phyloP scores from a whole-genome alignment of 345 rosid species.

The Pistacia integerrima region DNA sequence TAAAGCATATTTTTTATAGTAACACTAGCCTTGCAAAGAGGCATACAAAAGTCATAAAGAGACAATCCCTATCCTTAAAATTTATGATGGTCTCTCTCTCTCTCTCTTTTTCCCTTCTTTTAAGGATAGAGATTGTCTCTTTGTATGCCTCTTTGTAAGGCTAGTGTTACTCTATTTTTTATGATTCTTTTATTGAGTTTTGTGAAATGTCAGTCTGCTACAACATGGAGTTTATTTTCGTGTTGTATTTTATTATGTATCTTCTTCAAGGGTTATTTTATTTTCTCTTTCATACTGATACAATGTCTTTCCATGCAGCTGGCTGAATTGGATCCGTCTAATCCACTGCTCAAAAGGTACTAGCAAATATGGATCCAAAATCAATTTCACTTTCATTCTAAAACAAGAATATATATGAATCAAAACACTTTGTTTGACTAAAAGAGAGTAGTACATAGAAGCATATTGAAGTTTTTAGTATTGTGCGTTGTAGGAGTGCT shows the following conservation, averaged over 20 bases:
- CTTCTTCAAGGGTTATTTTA: too few species aligned
- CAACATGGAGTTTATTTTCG: not conserved
- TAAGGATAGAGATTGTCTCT: too few species aligned
- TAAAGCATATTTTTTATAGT: not conserved
- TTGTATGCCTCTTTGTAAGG: too few species aligned
- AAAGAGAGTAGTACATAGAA: not conserved
- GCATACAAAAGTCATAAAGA: too few species aligned
- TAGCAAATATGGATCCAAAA: too few species aligned
- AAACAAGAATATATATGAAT: not conserved
- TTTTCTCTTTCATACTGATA: slow-evolving; percentile 12
- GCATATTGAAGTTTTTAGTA: not conserved
- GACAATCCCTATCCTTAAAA: too few species aligned
- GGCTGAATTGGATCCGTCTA: slow-evolving; percentile 88
- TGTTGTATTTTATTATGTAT: too few species aligned
- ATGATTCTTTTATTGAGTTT: not conserved
- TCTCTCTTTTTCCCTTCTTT: too few species aligned
- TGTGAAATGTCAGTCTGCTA: not conserved
- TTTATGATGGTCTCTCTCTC: too few species aligned
- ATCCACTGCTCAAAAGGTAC: slow-evolving; percentile 94
- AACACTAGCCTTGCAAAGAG: too few species aligned
- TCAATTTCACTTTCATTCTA: not conserved
- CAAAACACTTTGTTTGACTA: not conserved
- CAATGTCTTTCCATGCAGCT: slow-evolving; percentile 42
- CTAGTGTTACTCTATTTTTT: not conserved
- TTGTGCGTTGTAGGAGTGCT: slow-evolving; percentile 71